Base-by-base conservation (phyloP, 2,329 filamentous ascomycete species). In the Aspergillus sp. region DNA sequence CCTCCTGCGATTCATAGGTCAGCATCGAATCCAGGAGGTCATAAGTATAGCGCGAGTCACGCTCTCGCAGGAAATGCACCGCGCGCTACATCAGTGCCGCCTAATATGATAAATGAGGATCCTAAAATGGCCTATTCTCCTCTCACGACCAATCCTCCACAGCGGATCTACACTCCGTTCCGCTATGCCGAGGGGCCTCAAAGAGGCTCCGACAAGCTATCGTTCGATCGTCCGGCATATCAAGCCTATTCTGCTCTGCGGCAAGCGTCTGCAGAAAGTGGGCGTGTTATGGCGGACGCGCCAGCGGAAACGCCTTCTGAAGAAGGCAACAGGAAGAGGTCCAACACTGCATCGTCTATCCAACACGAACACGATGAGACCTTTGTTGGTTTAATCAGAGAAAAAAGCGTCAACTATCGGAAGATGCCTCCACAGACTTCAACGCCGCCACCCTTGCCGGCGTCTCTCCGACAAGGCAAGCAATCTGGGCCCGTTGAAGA, bases 171-270 rank as follows among this genome's bases (percentile, higher is more conserved):
- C 61, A 79, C 73, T 3, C 77, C 78, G 7, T 79, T 79, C 52
- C 72, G 75, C 33, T 80, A 80, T 53, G 72, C 67, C 1, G 75
- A 78, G 61, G 76, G 72, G 3, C 73, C 73, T 27, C 75, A 77
- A 63, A 71, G 73, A 52, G 74, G 71, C 52, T 74, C 75, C 2
- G 74, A 77, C 41, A 67, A 75, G 37, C 67, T 75, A 3, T 64
- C 57, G 12, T 70, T 77, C 52, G 70, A 73, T 41, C 72, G 73
- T 17, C 77, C 78, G 4, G 77, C 77, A 23, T 77, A 78, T 57
- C 70, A 80, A 64, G 78, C 76, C 9, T 81, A 81, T 60, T 79
- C 77, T 21, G 77, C 74, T 31, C 64, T 80, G 56, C 74, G 79
- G 19, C 74, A 79, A 54, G 77, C 76, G 21, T 75, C 73, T 45